These are phyloP conservation scores for Hymenoscyphus scutula DNA, from an alignment of 2,329 filamentous ascomycete genomes.

Conservation along the genomic window DNA sequence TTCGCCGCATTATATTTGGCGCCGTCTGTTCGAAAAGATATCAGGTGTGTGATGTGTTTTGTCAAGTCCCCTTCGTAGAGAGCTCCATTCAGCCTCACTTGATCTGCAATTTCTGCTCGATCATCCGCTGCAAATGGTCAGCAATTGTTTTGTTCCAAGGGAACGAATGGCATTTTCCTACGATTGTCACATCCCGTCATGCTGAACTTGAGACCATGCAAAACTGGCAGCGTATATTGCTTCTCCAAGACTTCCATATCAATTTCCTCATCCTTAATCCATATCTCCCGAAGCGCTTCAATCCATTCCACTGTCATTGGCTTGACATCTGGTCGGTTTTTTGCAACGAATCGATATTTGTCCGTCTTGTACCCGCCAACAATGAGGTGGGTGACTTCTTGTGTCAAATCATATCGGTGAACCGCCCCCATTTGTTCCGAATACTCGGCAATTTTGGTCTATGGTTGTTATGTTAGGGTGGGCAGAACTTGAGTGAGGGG, in stretches of 20 bases:
- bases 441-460: conserved; percentile 58
- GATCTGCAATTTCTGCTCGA: conserved; percentile 66
- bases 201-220: conserved; percentile 63
- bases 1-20: conserved; percentile 90
- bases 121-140: conserved; percentile 51
- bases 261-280: conserved; percentile 76
- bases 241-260: conserved; percentile 69
- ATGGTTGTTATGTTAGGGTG: conserved; percentile 11
- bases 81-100: conserved; percentile 69
- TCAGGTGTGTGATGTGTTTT: conserved; percentile 80
- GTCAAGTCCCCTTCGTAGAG: conserved; percentile 85
- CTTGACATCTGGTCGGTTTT: conserved; percentile 80
- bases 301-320: conserved; percentile 84
- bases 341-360: conserved; percentile 95
- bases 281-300: conserved; percentile 72
- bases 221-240: conserved; percentile 60
- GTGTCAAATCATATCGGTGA: conserved; percentile 90
- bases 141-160: conserved; percentile 12
- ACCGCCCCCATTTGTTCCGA: conserved; percentile 80
- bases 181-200: conserved; percentile 69
- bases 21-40: conserved; percentile 74
- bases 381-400: conserved; percentile 90
- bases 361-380: conserved; percentile 85
- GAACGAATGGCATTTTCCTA: conserved; percentile 46
- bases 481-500: background rate